phyloP scores from a whole-genome alignment of 2,329 filamentous ascomycete species.

The Endoconidiophora polonica region DNA sequence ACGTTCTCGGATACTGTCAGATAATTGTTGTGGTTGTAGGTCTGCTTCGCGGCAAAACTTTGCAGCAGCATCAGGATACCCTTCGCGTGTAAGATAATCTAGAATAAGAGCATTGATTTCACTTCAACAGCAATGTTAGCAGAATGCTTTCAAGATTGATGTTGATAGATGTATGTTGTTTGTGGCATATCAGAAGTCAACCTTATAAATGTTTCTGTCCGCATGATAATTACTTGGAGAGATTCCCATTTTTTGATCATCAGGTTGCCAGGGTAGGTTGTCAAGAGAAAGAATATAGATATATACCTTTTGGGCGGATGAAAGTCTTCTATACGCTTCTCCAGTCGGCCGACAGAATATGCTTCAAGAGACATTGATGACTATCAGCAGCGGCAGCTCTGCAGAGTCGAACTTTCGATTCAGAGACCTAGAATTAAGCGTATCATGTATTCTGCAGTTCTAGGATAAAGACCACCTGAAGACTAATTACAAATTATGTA shows the following conservation, averaged over 20 bases:
- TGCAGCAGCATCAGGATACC: constrained; percentile 79
- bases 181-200: constrained; percentile 42
- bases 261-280: constrained; percentile 27
- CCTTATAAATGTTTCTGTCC: constrained; percentile 56
- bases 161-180: not conserved
- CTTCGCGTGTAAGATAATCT: constrained; percentile 92
- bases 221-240: constrained; percentile 88
- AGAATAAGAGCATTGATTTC: constrained; percentile 92
- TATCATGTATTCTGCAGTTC: too few relatives aligned
- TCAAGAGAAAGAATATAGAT: constrained; percentile 16
- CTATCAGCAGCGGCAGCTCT: not conserved
- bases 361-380: constrained; percentile 26
- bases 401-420: constrained; percentile 5
- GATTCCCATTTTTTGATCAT: constrained; percentile 98
- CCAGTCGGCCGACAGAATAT: constrained; percentile 32
- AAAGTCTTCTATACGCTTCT: constrained; percentile 65
- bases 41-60: constrained; percentile 93
- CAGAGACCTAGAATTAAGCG: not conserved
- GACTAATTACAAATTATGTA: not conserved
- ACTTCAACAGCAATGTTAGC: constrained; percentile 29
- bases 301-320: constrained; percentile 80
- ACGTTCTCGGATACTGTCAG: constrained; percentile 56
- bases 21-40: constrained; percentile 54
- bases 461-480: too few relatives aligned
- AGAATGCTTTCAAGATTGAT: not conserved